Conservation (phyloP, 345 rosid species). For the Bretschneidera sinensis region DNA sequence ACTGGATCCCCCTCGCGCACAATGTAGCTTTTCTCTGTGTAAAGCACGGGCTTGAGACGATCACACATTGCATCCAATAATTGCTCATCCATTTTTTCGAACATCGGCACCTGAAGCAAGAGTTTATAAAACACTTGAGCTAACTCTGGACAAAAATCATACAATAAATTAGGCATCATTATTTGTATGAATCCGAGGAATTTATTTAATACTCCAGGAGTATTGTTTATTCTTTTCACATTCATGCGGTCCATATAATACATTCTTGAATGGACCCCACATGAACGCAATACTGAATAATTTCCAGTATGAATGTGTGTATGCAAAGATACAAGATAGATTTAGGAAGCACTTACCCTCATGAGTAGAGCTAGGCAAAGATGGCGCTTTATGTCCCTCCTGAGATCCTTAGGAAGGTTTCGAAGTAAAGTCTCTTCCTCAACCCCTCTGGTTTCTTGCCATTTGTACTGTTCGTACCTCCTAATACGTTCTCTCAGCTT, state of each 20-base stretch:
- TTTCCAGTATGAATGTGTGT: background rate
- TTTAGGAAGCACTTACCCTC: constrained; percentile 46
- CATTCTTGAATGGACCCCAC: too few species aligned
- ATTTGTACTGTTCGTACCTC: constrained; percentile 72
- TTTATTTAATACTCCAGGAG: too few species aligned
- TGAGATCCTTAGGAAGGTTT: constrained; percentile 70
- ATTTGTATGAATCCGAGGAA: too few species aligned
- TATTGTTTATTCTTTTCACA: too few species aligned
- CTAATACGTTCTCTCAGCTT: constrained; percentile 54
- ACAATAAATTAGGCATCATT: too few species aligned
- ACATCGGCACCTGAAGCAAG: constrained; percentile 52
- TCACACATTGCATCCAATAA: constrained; percentile 75
- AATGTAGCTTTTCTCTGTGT: constrained; percentile 49
- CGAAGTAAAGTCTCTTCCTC: constrained; percentile 57
- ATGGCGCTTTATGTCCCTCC: constrained; percentile 78
- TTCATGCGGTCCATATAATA: too few species aligned
- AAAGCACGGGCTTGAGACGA: constrained; percentile 55
- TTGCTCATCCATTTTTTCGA: constrained; percentile 73
- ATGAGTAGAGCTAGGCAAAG: constrained; percentile 60
- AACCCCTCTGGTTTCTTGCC: constrained; percentile 89
- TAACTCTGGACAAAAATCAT: too few species aligned
- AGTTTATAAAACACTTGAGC: too few species aligned
- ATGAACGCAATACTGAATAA: too few species aligned
- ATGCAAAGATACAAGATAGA: too few species aligned
- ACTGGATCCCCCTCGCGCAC: constrained; percentile 69